Evolutionary conservation across 352 stramenopile genomes (phyloP).

Genomic region (Pythium rhizo-oryzae): DNA sequence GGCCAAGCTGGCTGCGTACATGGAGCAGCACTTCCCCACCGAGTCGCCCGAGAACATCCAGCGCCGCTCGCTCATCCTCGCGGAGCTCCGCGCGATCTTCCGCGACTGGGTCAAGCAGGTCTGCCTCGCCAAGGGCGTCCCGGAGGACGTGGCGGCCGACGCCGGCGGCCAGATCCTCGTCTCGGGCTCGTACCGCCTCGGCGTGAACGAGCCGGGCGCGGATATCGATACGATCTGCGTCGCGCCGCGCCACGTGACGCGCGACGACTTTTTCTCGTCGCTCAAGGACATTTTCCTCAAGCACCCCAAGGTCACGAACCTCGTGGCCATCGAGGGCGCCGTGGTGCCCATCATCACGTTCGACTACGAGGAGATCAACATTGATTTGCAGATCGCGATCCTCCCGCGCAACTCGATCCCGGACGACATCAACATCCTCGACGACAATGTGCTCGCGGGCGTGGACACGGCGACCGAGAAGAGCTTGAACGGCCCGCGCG

Average conservation of each 20-base stretch:
- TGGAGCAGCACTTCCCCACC: slow-evolving; percentile 80
- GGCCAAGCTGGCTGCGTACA: slow-evolving; percentile 77
- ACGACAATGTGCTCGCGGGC: slow-evolving; percentile 87
- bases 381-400: slow-evolving; percentile 98
- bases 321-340: slow-evolving; percentile 88
- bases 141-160: slow-evolving; percentile 85
- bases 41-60: slow-evolving; percentile 83
- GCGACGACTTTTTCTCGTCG: slow-evolving; percentile 97
- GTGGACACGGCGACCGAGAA: slow-evolving; percentile 89
- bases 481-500: slow-evolving; percentile 88
- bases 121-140: slow-evolving; percentile 81
- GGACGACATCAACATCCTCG: slow-evolving; percentile 90
- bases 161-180: slow-evolving; percentile 89
- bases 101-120: slow-evolving; percentile 86
- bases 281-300: slow-evolving; percentile 92
- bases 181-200: slow-evolving; percentile 94
- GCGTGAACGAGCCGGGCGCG: slow-evolving; percentile 96
- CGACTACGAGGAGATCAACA: slow-evolving; percentile 99
- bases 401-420: slow-evolving; percentile 92
- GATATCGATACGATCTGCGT: slow-evolving; percentile 99
- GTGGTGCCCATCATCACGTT: slow-evolving; percentile 98
- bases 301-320: slow-evolving; percentile 92
- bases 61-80: slow-evolving; percentile 82
- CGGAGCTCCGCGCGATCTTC: slow-evolving; percentile 84
- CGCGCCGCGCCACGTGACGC: slow-evolving; percentile 93